A percentile compares a stretch with the other conserved stretches of the same genome.
Conservation (phyloP, 805 yeast genomes). For the Kodamaea leandrae region DNA sequence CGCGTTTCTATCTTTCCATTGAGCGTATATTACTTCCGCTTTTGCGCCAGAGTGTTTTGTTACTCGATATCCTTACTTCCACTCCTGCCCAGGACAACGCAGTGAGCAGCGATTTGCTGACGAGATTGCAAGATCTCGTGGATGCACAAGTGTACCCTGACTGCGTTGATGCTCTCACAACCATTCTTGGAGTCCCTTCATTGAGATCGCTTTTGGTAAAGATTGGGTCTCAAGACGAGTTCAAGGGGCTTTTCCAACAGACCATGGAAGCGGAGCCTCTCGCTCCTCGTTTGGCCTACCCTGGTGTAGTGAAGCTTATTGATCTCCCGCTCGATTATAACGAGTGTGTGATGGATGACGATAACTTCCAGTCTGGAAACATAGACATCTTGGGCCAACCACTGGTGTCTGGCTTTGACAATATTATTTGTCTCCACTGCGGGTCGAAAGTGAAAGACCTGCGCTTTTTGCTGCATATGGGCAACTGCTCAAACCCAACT, state of each 20-base stretch:
- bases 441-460: constrained; percentile 22
- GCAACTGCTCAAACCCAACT: constrained; percentile 19
- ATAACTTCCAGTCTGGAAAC: constrained; percentile 7
- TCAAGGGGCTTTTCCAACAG: constrained; percentile 1
- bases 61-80: constrained; percentile 35
- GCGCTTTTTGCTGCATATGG: constrained; percentile 23
- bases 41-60: constrained; percentile 33
- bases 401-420: constrained; percentile 16
- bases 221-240: neutral
- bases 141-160: constrained; percentile 17
- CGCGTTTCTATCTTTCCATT: constrained; percentile 7
- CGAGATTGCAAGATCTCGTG: constrained; percentile 17
- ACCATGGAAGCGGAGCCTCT: neutral
- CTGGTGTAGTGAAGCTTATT: constrained; percentile 53
- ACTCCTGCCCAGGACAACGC: constrained; percentile 24
- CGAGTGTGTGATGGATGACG: constrained; percentile 24
- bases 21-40: constrained; percentile 30
- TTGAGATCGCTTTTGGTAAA: constrained; percentile 18
- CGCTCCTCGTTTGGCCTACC: constrained; percentile 27
- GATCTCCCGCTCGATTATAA: constrained; percentile 47
- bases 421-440: constrained; percentile 36
- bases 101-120: constrained; percentile 16
- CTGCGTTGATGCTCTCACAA: constrained; percentile 24
- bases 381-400: constrained; percentile 7
- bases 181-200: constrained; percentile 23